These are phyloP conservation scores for Anthracocystis panici-leucophaei DNA, from an alignment of 1,284 basidiomycete genomes.

Conservation along the genomic window DNA sequence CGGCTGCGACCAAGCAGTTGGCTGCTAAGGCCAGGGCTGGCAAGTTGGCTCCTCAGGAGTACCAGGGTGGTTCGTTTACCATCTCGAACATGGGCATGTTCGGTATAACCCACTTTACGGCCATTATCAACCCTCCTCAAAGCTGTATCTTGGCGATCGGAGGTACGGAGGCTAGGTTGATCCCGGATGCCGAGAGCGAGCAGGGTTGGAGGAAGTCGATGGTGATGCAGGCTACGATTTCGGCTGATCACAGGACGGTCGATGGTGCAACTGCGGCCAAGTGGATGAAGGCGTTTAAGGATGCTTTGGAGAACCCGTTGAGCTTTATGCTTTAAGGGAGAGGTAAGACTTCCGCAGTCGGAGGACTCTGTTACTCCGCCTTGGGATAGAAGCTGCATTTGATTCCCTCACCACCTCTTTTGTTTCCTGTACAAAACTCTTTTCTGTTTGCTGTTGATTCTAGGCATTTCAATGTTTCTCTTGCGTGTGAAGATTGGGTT, in stretches of 20 bases:
- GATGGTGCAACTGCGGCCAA: constrained; percentile 73
- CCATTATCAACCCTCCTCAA: constrained; percentile 99
- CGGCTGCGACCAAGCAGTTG: constrained; percentile 88
- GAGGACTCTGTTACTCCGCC: too few relatives aligned
- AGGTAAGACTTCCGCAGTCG: too few relatives aligned
- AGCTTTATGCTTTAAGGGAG: constrained; percentile 62
- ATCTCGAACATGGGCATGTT: constrained; percentile 99
- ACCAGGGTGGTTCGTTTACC: constrained; percentile 97
- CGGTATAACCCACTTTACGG: constrained; percentile 90
- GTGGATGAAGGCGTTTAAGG: constrained; percentile 87
- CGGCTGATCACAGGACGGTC: constrained; percentile 86
- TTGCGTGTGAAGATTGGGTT: neutral
- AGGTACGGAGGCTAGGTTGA: constrained; percentile 85
- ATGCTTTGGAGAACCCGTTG: constrained; percentile 95
- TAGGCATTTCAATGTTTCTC: constrained; percentile 9
- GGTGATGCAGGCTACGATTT: constrained; percentile 95
- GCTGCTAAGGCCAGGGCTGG: constrained; percentile 96
- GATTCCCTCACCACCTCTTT: constrained; percentile 1
- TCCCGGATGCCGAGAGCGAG: constrained; percentile 83
- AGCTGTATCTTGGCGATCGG: constrained; percentile 97
- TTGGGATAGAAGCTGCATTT: too few relatives aligned
- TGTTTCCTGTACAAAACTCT: constrained; percentile 19
- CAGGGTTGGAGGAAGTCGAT: constrained; percentile 78
- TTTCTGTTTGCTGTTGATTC: constrained; percentile 12
- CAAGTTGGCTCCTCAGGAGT: constrained; percentile 94